A percentile compares a stretch with the other conserved stretches of the same genome.
These are phyloP conservation scores for Ballota nigra DNA, from an alignment of 257 asterid species.

Conservation along the genomic window DNA sequence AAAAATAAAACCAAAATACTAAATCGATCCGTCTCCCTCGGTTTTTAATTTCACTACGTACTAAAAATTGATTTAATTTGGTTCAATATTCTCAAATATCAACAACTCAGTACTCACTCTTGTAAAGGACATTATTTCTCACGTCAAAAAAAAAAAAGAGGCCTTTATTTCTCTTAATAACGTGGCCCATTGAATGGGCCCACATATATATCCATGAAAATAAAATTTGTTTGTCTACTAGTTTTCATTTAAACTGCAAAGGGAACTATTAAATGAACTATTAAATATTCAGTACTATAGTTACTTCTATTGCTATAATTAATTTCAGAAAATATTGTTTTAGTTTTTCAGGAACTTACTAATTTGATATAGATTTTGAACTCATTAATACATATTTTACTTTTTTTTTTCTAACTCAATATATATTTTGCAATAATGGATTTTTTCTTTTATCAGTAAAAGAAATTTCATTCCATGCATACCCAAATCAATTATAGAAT, in stretches of 20 bases:
- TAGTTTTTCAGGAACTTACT: not conserved
- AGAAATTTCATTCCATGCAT: too few relatives aligned
- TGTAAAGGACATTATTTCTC: not conserved
- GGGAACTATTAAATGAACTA: not conserved
- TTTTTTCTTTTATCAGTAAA: too few relatives aligned
- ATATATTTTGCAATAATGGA: too few relatives aligned
- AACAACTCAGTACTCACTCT: not conserved
- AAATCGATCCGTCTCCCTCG: too few relatives aligned
- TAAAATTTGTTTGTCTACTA: not conserved
- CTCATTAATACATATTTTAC: too few relatives aligned
- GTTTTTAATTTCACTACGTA: too few relatives aligned
- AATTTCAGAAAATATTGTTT: too few relatives aligned
- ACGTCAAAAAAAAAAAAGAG: too few relatives aligned
- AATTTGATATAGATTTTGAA: not conserved
- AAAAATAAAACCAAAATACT: too few relatives aligned
- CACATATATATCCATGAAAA: not conserved
- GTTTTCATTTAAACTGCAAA: not conserved
- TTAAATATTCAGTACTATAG: not conserved
- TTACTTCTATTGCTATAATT: not conserved
- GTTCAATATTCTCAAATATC: not conserved
- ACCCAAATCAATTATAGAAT: too few relatives aligned
- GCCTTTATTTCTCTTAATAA: not conserved
- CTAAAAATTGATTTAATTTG: not conserved
- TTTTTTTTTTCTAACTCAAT: too few relatives aligned
- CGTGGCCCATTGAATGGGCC: constrained; percentile 2